These are phyloP conservation scores for Calendula officinalis DNA, from an alignment of 129 eudicot species.

Conservation along the genomic window DNA sequence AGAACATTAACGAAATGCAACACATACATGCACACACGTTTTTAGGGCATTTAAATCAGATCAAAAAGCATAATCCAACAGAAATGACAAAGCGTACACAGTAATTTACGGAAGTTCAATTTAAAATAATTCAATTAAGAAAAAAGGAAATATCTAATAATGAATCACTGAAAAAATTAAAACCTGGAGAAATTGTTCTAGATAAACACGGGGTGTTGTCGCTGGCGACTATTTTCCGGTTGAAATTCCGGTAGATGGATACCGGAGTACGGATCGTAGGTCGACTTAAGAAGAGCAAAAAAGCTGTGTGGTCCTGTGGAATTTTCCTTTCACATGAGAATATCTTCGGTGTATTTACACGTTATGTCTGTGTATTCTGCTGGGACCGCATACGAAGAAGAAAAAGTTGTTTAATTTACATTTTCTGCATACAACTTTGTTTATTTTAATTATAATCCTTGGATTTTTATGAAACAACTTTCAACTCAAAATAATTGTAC, in stretches of 20 bases:
- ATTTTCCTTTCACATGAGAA: constrained; percentile 25
- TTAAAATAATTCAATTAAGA: not conserved
- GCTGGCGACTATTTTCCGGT: constrained; percentile 20
- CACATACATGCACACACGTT: constrained; percentile 18
- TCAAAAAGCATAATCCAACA: constrained; percentile 34
- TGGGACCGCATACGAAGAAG: constrained; percentile 21
- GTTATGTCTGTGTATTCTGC: constrained; percentile 7
- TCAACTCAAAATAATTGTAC: too few species aligned
- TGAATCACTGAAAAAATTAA: not conserved
- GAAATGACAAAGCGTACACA: constrained; percentile 15
- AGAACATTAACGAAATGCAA: constrained; percentile 24
- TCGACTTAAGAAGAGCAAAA: constrained; percentile 30
- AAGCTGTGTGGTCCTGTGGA: constrained; percentile 4
- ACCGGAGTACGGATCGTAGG: constrained; percentile 18
- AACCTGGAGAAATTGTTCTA: constrained; percentile 9
- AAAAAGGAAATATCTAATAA: constrained; percentile 1
- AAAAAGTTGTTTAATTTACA: not conserved
- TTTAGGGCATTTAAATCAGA: constrained; percentile 43
- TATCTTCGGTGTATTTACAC: constrained; percentile 34
- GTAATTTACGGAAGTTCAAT: constrained; percentile 11
- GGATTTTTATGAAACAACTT: too few species aligned
- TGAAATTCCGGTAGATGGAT: constrained; percentile 17
- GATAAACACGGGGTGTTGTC: constrained; percentile 8
- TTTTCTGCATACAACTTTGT: not conserved
- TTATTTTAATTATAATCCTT: not conserved